Base-by-base conservation (phyloP, 768 basidiomycete species). In the Lepiota venenata region DNA sequence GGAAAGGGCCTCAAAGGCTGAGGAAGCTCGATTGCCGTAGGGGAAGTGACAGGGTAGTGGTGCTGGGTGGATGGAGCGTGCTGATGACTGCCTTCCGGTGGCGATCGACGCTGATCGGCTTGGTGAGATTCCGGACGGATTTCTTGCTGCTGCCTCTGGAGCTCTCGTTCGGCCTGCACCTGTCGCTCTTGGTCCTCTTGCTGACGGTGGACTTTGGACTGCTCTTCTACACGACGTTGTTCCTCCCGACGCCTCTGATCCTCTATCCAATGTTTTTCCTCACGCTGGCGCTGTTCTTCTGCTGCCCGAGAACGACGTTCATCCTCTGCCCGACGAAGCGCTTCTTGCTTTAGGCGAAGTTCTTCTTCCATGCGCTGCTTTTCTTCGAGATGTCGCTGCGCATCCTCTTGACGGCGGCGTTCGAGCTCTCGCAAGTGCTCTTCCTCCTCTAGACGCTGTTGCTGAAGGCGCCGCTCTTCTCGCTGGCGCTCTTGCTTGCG, bases 121-220 rank as follows among this genome's bases (percentile, higher is more conserved):
- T 41, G 48, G 61, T 52, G 50, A 56, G 66, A 52, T 61, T 70
- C 38, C 25, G 29, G 25, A 8, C 45, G 52, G 38, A 38, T 15
- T 47, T 66, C 63, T 37, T 66, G 62, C 43, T 59, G 52, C 52
- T 58, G 47, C 50, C 58, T 56, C 42, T 65, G 61, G 27, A 65
- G 63, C 25, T 66, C 61, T 53, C 58, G 60, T 22, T 67, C 64
- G 22, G 57, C 65, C 15, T 60, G 50, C 36, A 55, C 32, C 38
- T 46, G 56, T 10, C 47, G 52, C 37, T 59, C 56, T 37, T 46
- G 40, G 18, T 59, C 52, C 25, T 40, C 45, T 10, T 38, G 52
- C 32, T 47, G 46, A 20, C 29, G 43, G 43, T 14, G 37, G 14
- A 15, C 9, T 2, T 2, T 32, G 32, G 4, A 8, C n/a, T 59